phyloP scores from a whole-genome alignment of 768 basidiomycete genomes.

The Scleroderma citrinum region DNA sequence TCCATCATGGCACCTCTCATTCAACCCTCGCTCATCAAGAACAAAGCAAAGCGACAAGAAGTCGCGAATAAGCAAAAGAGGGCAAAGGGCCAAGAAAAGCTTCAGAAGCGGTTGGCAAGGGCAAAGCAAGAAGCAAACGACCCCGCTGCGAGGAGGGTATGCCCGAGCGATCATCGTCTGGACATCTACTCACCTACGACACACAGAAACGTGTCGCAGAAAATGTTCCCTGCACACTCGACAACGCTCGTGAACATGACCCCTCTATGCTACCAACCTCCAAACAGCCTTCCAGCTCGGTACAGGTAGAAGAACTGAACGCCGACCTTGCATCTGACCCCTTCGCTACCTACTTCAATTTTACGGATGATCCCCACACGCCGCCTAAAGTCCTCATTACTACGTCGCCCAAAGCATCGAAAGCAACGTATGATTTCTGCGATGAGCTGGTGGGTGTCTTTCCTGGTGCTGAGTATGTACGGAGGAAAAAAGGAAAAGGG shows the following conservation, averaged over 20 bases:
- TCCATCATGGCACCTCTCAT: slow-evolving; percentile 52
- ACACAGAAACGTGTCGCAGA: slow-evolving; percentile 38
- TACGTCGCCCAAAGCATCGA: slow-evolving; percentile 85
- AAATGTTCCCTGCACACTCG: slow-evolving; percentile 88
- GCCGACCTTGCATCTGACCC: slow-evolving; percentile 69
- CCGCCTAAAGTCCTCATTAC: slow-evolving; percentile 90
- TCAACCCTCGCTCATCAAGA: slow-evolving; percentile 68
- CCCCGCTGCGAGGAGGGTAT: slow-evolving; percentile 72
- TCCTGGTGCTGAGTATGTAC: slow-evolving; percentile 87
- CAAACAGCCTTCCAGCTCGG: slow-evolving; percentile 18
- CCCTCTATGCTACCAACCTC: slow-evolving; percentile 37
- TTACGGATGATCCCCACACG: slow-evolving; percentile 56
- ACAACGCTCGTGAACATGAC: slow-evolving; percentile 87
- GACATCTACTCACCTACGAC: not conserved
- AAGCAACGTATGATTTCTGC: slow-evolving; percentile 85
- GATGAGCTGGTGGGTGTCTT: slow-evolving; percentile 87
- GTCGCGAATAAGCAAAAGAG: slow-evolving; percentile 67
- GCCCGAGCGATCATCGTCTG: slow-evolving; percentile 12
- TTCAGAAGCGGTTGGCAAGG: slow-evolving; percentile 70
- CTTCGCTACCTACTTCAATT: slow-evolving; percentile 72
- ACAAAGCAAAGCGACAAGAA: slow-evolving; percentile 85
- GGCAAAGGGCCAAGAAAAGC: slow-evolving; percentile 72
- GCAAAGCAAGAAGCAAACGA: slow-evolving; percentile 74
- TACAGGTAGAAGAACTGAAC: slow-evolving; percentile 51
- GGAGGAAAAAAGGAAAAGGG: slow-evolving; percentile 81